Percentiles rank a stretch among this genome's conserved stretches.
phyloP scores from a whole-genome alignment of 129 eudicot genomes.

The Heracleum sosnowskyi region DNA sequence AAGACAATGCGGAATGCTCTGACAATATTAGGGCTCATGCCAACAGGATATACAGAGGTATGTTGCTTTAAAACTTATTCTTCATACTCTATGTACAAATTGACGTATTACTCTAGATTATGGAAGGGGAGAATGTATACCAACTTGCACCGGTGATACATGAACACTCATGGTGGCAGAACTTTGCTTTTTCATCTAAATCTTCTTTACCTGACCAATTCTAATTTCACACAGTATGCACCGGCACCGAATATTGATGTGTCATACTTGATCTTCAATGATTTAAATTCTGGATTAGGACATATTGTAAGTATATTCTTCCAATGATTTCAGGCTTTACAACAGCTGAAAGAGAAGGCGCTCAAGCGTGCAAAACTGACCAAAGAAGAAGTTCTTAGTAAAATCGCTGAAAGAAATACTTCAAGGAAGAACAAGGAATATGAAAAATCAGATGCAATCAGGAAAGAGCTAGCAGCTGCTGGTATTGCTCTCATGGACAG shows the following conservation, averaged over 20 bases:
- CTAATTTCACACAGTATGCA: not conserved
- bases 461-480: conserved; percentile 60
- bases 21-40: conserved; percentile 69
- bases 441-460: conserved; percentile 72
- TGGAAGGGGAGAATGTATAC: not conserved
- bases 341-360: conserved; percentile 71
- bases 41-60: conserved; percentile 72
- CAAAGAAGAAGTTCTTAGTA: conserved; percentile 46
- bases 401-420: conserved; percentile 51
- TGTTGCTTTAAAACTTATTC: not conserved
- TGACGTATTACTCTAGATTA: not conserved
- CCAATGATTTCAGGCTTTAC: conserved; percentile 41
- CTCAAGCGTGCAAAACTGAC: conserved; percentile 74
- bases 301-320: not conserved
- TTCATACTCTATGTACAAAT: not conserved
- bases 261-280: not conserved
- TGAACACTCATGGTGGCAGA: not conserved
- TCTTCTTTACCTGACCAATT: not conserved
- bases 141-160: not conserved
- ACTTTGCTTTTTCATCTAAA: not conserved
- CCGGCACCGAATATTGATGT: not conserved
- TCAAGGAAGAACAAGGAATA: conserved; percentile 79
- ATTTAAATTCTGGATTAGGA: not conserved
- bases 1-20: conserved; percentile 49
- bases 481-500: conserved; percentile 93